Conservation (phyloP, 192 early-diverging fungal species). For the Coemansia sp. region DNA sequence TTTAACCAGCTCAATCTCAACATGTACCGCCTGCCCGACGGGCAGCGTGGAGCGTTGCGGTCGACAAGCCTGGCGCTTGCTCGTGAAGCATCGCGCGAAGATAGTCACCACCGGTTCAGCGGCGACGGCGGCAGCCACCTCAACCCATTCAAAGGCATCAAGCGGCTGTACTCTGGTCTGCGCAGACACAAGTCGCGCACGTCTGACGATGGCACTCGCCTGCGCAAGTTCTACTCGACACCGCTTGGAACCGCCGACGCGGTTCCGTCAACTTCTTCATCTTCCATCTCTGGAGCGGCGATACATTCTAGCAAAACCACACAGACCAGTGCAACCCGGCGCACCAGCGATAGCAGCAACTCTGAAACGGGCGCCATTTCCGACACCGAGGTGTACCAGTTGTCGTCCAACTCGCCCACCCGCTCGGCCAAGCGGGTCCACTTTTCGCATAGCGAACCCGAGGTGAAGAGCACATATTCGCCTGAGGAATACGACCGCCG, state of each 20-base stretch:
- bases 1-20: constrained; percentile 52
- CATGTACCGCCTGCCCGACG: constrained; percentile 52
- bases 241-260: constrained; percentile 18
- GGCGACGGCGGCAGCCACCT: constrained; percentile 22
- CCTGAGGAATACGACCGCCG: constrained; percentile 52
- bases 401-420: constrained; percentile 23
- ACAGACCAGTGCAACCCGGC: constrained; percentile 7
- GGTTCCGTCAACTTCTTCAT: not conserved
- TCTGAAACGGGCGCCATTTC: not conserved
- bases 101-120: constrained; percentile 13
- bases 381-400: constrained; percentile 1
- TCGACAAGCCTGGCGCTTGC: constrained; percentile 45
- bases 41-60: constrained; percentile 48
- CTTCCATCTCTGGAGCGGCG: not conserved
- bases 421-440: constrained; percentile 33
- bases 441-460: constrained; percentile 30
- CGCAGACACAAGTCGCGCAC: constrained; percentile 34
- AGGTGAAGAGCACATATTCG: constrained; percentile 40
- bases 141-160: constrained; percentile 51
- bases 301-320: constrained; percentile 20
- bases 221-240: constrained; percentile 51
- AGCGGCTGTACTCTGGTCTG: constrained; percentile 40
- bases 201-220: constrained; percentile 15
- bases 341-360: constrained; percentile 25
- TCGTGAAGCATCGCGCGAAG: constrained; percentile 37